phyloP scores from a whole-genome alignment of 2,329 filamentous ascomycete genomes.

The Keithomyces neogunnii region DNA sequence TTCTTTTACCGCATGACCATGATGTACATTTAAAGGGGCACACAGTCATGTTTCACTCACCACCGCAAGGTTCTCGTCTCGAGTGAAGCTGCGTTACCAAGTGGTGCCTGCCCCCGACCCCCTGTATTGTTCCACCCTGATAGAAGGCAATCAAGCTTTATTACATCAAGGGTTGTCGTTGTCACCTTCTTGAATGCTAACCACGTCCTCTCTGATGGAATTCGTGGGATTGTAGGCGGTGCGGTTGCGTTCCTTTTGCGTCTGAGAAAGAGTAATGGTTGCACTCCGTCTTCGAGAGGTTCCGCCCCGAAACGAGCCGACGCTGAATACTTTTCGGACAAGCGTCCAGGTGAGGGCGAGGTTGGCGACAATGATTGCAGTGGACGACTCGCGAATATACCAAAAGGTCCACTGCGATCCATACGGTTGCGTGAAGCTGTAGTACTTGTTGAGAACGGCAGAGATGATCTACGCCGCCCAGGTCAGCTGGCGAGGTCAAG shows the following conservation, averaged over 20 bases:
- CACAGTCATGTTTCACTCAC: too few species aligned
- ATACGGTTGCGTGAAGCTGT: constrained; percentile 30
- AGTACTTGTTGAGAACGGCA: constrained; percentile 38
- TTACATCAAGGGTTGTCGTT: too few species aligned
- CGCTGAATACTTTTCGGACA: constrained; percentile 25
- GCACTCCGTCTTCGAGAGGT: background rate
- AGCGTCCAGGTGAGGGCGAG: constrained; percentile 34
- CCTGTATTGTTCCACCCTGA: too few species aligned
- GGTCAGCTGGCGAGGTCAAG: background rate
- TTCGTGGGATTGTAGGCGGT: background rate
- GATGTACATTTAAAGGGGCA: background rate
- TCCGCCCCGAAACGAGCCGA: constrained; percentile 14
- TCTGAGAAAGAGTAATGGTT: background rate
- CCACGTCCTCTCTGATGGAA: background rate
- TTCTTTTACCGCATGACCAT: background rate
- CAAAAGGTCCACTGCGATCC: constrained; percentile 31
- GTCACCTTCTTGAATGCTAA: background rate
- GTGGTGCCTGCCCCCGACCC: too few species aligned
- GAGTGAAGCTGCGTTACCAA: too few species aligned
- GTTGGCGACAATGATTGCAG: constrained; percentile 33
- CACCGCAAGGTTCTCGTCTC: too few species aligned
- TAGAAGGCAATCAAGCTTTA: too few species aligned
- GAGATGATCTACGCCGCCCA: constrained; percentile 31
- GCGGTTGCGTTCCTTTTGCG: background rate
- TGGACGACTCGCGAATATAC: constrained; percentile 37